A percentile compares a stretch with the other conserved stretches of the same genome.
These are phyloP conservation scores for Yamadazyma ubonensis DNA, from an alignment of 805 yeast species.

Conservation along the genomic window DNA sequence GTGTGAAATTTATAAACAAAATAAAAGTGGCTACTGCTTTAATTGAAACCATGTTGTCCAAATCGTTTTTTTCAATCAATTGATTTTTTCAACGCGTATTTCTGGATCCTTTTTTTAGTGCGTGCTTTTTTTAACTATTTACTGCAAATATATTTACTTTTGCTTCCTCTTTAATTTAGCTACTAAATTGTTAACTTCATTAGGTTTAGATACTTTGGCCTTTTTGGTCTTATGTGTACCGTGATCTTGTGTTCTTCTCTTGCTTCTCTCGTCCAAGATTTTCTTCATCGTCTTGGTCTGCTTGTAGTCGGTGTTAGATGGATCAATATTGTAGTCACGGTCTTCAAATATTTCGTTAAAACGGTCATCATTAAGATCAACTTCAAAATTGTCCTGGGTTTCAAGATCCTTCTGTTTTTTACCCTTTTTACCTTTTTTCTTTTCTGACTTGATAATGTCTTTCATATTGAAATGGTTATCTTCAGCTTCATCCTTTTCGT, in stretches of 20 bases:
- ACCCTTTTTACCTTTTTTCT: slow-evolving; percentile 47
- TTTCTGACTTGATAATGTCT: slow-evolving; percentile 71
- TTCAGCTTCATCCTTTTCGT: slow-evolving; percentile 45
- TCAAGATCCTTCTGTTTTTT: slow-evolving; percentile 52
- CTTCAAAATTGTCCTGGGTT: slow-evolving; percentile 50
- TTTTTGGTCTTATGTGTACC: slow-evolving; percentile 1
- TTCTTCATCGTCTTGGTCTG: slow-evolving; percentile 84
- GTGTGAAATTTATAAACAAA: slow-evolving; percentile 18
- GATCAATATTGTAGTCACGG: slow-evolving; percentile 92
- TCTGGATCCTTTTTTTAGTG: slow-evolving; percentile 9
- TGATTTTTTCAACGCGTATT: slow-evolving; percentile 4
- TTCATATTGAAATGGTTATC: slow-evolving; percentile 73
- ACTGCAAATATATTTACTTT: neutral
- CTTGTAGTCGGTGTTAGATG: slow-evolving; percentile 86
- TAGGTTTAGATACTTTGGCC: neutral
- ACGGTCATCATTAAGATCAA: slow-evolving; percentile 80
- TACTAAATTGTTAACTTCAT: slow-evolving; percentile 37
- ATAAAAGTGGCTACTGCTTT: slow-evolving; percentile 10
- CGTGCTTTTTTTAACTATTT: slow-evolving; percentile 1
- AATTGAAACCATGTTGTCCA: slow-evolving; percentile 6
- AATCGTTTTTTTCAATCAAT: no score
- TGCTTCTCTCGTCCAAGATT: slow-evolving; percentile 72
- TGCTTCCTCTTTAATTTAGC: slow-evolving; percentile 49
- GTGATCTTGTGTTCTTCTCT: slow-evolving; percentile 20
- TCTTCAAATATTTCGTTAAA: slow-evolving; percentile 85